Base-by-base conservation (phyloP, 495 filamentous ascomycete genomes). In the Aspergillus sparsus region DNA sequence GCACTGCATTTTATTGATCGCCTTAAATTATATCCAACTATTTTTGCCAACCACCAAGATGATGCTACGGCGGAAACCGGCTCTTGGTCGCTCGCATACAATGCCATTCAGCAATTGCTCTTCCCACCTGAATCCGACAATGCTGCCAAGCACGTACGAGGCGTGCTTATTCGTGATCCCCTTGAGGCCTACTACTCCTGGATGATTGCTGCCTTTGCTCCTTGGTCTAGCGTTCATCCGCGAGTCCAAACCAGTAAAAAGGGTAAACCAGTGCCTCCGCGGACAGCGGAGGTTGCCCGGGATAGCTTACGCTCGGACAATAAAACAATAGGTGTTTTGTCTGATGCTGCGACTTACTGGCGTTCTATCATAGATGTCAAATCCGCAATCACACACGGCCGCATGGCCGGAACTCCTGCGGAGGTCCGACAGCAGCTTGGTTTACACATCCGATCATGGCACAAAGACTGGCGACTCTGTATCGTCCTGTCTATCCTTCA, bases 261-360 rank as follows among this genome's bases (percentile, higher is more conserved):
- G 63, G 71, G 69, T 21, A 85, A 80, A 57, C 62, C 66, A 31
- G 72, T 74, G 8, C 80, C 82, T 21, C 80, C 78, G 32, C 80
- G 80, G 27, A 82, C 83, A 50, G 83, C 79, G 12, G 71, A 80
- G 39, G 82, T 85, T 7, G 88, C 82, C 6, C 77, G 86, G 45
- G 92, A 96, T 69, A 91, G 93, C 7, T 84, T 97, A 62, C 92
- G 88, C 62, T 82, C 85, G 8, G 80, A 87, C 10, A 94, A 90
- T 62, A 95, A 88, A 70, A 74, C 89, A 0, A 80, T 77, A 34
- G 83, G 82, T 41, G 65, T 92, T 8, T 71, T 96, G n/a, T 78
- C 80, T 5, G 83, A 83, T 33, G 84, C 89, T 8, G 83, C 88
- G 47, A 70, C 68, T 12, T 75, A 91, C 59, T 77, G 79, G 42